Percentiles rank a stretch among this genome's conserved stretches.
These are phyloP conservation scores for Kingdonia uniflora DNA, from an alignment of 164 flowering plant genomes.

Conservation along the genomic window DNA sequence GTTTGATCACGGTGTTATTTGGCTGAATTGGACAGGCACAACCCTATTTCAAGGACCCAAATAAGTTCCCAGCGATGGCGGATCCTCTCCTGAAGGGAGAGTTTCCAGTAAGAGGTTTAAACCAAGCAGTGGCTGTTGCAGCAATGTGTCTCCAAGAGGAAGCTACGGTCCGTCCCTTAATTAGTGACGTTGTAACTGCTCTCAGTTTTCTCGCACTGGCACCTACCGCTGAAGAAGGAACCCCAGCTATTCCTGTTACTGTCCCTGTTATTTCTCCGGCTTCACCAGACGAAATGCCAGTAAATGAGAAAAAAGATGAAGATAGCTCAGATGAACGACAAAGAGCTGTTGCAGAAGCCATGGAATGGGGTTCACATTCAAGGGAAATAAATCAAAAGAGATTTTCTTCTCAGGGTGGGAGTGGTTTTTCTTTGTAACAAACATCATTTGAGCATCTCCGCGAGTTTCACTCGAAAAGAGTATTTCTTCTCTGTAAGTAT, in stretches of 20 bases:
- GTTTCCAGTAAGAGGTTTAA: constrained; percentile 38
- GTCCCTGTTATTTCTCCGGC: constrained; percentile 8
- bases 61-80: constrained; percentile 38
- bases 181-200: constrained; percentile 46
- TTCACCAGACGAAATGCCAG: constrained; percentile 6
- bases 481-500: neutral
- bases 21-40: constrained; percentile 36
- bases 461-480: neutral
- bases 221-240: constrained; percentile 5
- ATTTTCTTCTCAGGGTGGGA: constrained; percentile 4
- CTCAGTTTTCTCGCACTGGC: constrained; percentile 34
- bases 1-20: neutral
- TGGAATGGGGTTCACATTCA: constrained; percentile 31
- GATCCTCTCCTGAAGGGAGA: constrained; percentile 43
- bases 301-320: constrained; percentile 11
- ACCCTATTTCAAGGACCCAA: constrained; percentile 42
- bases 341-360: constrained; percentile 32
- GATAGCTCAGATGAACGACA: constrained; percentile 18
- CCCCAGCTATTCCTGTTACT: constrained; percentile 8
- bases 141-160: constrained; percentile 71
- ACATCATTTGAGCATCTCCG: too few species aligned
- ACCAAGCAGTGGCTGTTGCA: constrained; percentile 59
- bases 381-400: constrained; percentile 10
- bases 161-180: constrained; percentile 39
- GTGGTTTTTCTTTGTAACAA: constrained; percentile 3